These are phyloP conservation scores for Globisporangium spiculum DNA, from an alignment of 352 stramenopile genomes.

Conservation along the genomic window DNA sequence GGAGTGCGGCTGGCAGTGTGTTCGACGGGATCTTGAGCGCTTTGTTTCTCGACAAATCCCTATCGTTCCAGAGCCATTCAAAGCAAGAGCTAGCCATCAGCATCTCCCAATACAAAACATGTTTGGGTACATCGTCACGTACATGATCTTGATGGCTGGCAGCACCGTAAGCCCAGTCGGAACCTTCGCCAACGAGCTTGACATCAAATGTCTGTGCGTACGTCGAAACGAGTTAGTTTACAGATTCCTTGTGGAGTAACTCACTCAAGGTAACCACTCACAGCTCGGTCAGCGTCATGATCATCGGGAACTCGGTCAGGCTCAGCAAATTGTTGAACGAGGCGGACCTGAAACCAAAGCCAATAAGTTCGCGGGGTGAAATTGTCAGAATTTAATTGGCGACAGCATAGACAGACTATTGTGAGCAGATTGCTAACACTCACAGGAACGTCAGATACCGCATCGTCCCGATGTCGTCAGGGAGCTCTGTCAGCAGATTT, in stretches of 20 bases:
- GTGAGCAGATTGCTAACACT: neutral
- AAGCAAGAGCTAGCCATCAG: too few species aligned
- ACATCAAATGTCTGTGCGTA: slow-evolving; percentile 9
- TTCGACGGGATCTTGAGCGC: slow-evolving; percentile 15
- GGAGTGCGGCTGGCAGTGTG: slow-evolving; percentile 18
- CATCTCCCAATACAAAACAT: too few species aligned
- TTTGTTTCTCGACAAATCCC: slow-evolving; percentile 15
- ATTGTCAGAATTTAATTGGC: neutral
- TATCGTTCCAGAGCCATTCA: neutral
- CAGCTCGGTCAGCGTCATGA: slow-evolving; percentile 16
- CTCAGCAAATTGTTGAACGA: slow-evolving; percentile 15
- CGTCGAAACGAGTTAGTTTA: neutral
- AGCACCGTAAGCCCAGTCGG: slow-evolving; percentile 15
- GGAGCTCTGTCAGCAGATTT: slow-evolving; percentile 14
- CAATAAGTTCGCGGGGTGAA: neutral
- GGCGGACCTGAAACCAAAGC: slow-evolving; percentile 3
- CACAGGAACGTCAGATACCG: slow-evolving; percentile 14
- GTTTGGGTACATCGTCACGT: too few species aligned
- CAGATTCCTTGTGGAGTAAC: neutral
- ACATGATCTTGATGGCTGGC: slow-evolving; percentile 20
- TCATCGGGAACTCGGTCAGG: slow-evolving; percentile 11
- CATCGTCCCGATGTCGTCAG: slow-evolving; percentile 15
- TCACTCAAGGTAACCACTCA: neutral
- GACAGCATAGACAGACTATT: neutral
- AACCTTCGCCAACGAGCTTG: slow-evolving; percentile 4